Evolutionary conservation across 1,284 basidiomycete species (phyloP).

Genomic region (Boletus semigastroideus): DNA sequence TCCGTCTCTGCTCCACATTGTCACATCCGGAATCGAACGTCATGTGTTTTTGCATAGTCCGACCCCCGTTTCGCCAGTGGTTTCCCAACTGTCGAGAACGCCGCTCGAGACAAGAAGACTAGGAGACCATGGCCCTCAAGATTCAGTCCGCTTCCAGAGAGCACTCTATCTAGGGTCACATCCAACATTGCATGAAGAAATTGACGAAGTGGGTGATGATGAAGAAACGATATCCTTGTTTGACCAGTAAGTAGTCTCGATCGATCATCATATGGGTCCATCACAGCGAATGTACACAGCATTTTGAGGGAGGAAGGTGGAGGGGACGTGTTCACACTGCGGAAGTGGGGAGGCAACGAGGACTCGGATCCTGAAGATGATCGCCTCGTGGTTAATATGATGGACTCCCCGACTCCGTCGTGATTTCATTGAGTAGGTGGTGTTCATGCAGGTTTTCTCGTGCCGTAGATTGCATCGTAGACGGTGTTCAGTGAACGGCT

Average conservation of each 20-base stretch:
- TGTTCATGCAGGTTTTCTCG: conserved; percentile 6
- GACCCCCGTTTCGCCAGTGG: conserved; percentile 50
- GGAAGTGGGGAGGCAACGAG: conserved; percentile 35
- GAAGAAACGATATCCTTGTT: conserved; percentile 44
- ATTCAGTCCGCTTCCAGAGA: conserved; percentile 38
- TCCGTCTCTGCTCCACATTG: conserved; percentile 62
- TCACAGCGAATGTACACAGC: conserved; percentile 29
- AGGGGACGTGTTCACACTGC: conserved; percentile 46
- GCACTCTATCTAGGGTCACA: conserved; percentile 29
- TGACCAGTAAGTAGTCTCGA: conserved; percentile 43
- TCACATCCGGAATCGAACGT: conserved; percentile 71
- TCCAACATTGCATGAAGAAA: conserved; percentile 28
- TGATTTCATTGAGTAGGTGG: conserved; percentile 7
- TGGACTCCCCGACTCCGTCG: conserved; percentile 22
- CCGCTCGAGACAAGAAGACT: conserved; percentile 47
- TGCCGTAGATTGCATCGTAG: conserved; percentile 13
- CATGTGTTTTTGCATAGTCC: conserved; percentile 68
- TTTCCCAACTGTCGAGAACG: conserved; percentile 42
- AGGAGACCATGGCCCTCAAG: conserved; percentile 27
- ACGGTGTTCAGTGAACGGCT: conserved; percentile 1
- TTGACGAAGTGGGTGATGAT: conserved; percentile 40
- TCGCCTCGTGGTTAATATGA: conserved; percentile 23
- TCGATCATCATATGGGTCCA: conserved; percentile 6
- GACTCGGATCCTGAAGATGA: conserved; percentile 28
- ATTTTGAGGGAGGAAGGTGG: conserved; percentile 50